Conservation (phyloP, 2,329 filamentous ascomycete genomes). For the Penicillium sp. region DNA sequence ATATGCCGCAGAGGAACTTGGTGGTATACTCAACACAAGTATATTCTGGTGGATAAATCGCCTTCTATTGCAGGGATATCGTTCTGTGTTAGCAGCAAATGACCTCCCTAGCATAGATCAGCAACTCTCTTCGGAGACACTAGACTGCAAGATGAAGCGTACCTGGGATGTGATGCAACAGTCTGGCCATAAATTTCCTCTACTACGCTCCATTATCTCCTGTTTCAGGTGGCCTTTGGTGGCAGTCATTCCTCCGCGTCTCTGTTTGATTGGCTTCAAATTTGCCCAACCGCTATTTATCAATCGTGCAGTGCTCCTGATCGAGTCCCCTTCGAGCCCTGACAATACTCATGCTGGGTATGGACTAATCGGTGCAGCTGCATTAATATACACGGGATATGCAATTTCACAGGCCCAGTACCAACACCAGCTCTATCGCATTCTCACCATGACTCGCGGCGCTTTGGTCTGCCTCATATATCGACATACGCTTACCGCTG, state of each 20-base stretch:
- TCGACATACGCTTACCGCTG: slow-evolving; percentile 40
- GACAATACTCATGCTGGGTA: slow-evolving; percentile 25
- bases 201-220: not conserved
- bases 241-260: slow-evolving; percentile 17
- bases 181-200: not conserved
- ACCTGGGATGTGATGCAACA: not conserved
- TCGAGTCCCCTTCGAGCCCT: slow-evolving; percentile 9
- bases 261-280: slow-evolving; percentile 19
- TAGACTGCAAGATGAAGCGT: not conserved
- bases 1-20: slow-evolving; percentile 20
- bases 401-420: slow-evolving; percentile 31
- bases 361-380: slow-evolving; percentile 35
- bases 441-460: slow-evolving; percentile 36
- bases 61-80: slow-evolving; percentile 22
- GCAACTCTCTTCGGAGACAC: not conserved
- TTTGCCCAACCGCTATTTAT: slow-evolving; percentile 25
- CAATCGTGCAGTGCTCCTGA: slow-evolving; percentile 20
- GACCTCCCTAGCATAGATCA: slow-evolving; percentile 21
- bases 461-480: slow-evolving; percentile 45
- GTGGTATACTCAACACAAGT: slow-evolving; percentile 25
- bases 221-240: slow-evolving; percentile 9
- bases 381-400: slow-evolving; percentile 35
- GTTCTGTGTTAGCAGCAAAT: slow-evolving; percentile 3
- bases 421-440: slow-evolving; percentile 32
- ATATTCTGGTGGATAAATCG: slow-evolving; percentile 37